Evolutionary conservation across 2,329 filamentous ascomycete species (phyloP).

Genomic region (Anisogramma anomala): DNA sequence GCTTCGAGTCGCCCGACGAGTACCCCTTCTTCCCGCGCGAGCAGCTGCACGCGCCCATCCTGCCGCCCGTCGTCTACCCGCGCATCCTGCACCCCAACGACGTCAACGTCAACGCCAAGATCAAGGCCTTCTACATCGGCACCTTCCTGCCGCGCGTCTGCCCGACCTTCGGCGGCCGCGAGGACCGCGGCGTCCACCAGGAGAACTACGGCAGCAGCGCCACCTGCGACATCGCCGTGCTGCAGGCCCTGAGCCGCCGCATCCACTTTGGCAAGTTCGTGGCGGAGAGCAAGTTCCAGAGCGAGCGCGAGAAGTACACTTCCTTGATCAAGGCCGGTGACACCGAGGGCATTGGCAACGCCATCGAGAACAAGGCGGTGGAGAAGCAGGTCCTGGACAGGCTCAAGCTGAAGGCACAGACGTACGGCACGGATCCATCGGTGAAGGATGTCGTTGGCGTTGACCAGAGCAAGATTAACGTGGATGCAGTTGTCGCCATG

Average conservation of each 20-base stretch:
- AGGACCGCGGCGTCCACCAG: slow-evolving; percentile 70
- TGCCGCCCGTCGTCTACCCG: slow-evolving; percentile 83
- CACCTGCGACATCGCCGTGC: slow-evolving; percentile 77
- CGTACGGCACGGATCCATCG: slow-evolving; percentile 84
- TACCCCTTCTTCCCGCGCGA: slow-evolving; percentile 84
- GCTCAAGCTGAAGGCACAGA: slow-evolving; percentile 76
- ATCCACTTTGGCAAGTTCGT: slow-evolving; percentile 99
- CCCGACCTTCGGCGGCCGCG: slow-evolving; percentile 54
- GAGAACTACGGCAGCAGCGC: slow-evolving; percentile 95
- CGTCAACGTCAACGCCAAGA: slow-evolving; percentile 79
- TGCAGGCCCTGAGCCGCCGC: slow-evolving; percentile 79
- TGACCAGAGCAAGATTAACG: slow-evolving; percentile 71
- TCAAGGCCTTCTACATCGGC: slow-evolving; percentile 75
- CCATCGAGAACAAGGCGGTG: slow-evolving; percentile 81
- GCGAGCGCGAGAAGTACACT: slow-evolving; percentile 71
- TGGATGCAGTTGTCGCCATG: slow-evolving; percentile 81
- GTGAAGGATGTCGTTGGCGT: slow-evolving; percentile 33
- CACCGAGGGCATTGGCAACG: slow-evolving; percentile 67
- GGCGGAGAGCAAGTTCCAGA: slow-evolving; percentile 85
- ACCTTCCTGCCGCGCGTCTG: slow-evolving; percentile 77
- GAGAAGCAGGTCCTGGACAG: slow-evolving; percentile 87
- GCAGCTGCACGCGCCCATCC: slow-evolving; percentile 64
- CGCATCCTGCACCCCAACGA: slow-evolving; percentile 75
- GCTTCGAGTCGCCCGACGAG: slow-evolving; percentile 93
- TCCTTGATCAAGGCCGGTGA: slow-evolving; percentile 72